These are phyloP conservation scores for Alternaria incomplexa DNA, from an alignment of 2,329 filamentous ascomycete species.

Conservation along the genomic window DNA sequence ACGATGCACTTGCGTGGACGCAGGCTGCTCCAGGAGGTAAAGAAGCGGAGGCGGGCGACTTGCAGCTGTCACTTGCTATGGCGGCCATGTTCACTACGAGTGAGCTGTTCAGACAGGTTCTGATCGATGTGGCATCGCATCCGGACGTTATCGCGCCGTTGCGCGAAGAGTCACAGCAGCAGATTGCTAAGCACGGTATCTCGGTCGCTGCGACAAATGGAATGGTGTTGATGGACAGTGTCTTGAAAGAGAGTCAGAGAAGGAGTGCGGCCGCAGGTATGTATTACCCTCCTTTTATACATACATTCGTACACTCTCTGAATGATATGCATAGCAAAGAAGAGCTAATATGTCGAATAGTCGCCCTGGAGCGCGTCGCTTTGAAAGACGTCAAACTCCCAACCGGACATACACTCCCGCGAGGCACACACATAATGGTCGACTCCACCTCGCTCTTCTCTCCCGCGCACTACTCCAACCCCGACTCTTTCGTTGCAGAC, in stretches of 20 bases:
- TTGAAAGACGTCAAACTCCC: background rate
- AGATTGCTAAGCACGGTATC: background rate
- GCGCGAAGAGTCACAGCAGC: background rate
- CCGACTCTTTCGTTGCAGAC: background rate
- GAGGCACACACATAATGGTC: background rate
- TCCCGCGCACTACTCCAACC: background rate
- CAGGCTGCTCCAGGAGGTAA: background rate
- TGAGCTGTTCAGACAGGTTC: background rate
- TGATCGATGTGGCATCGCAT: background rate
- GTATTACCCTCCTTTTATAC: no score
- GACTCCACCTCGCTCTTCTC: background rate
- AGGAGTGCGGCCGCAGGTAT: background rate
- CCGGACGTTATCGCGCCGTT: background rate
- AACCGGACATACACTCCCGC: background rate
- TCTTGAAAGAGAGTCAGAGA: background rate
- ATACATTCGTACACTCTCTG: no score
- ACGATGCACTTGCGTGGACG: background rate
- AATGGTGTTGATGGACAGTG: conserved; percentile 1
- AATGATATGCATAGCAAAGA: rapidly evolving
- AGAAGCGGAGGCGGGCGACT: background rate
- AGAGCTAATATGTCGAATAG: background rate
- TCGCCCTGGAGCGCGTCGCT: background rate
- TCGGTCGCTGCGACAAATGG: background rate
- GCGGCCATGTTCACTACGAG: background rate
- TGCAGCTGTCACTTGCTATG: background rate